phyloP scores from a whole-genome alignment of 1,284 basidiomycete genomes.

The Melampsora occidentalis region DNA sequence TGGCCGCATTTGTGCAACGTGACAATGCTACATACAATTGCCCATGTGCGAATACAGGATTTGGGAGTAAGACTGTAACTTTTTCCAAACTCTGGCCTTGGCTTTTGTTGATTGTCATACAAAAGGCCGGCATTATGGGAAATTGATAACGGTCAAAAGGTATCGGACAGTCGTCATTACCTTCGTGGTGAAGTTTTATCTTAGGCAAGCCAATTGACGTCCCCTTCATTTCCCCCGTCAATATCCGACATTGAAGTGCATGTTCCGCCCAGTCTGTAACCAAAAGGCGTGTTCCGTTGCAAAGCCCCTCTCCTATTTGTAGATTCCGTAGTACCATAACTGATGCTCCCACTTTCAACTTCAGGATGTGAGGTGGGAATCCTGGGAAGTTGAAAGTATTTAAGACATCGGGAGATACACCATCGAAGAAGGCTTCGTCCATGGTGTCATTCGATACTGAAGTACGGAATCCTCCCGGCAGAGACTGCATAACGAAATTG shows the following conservation, averaged over 20 bases:
- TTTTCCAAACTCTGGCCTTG: too few relatives aligned
- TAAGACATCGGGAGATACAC: not conserved
- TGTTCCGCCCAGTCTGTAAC: not conserved
- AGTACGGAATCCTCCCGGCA: too few relatives aligned
- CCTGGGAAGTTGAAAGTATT: not conserved
- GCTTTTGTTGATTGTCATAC: slow-evolving; percentile 57
- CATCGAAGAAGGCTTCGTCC: too few relatives aligned
- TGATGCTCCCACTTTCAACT: not conserved
- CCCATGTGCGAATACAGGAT: too few relatives aligned
- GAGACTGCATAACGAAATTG: too few relatives aligned
- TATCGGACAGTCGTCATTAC: slow-evolving; percentile 47
- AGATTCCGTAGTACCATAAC: not conserved
- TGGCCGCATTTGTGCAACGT: too few relatives aligned
- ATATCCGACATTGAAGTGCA: too few relatives aligned
- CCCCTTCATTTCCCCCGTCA: too few relatives aligned
- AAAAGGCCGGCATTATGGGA: slow-evolving; percentile 56
- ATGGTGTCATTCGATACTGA: too few relatives aligned
- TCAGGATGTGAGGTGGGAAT: not conserved
- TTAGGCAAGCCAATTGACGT: not conserved
- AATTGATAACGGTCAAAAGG: slow-evolving; percentile 54
- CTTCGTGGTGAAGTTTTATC: not conserved
- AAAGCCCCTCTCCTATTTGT: not conserved
- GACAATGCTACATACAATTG: too few relatives aligned
- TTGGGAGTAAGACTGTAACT: too few relatives aligned
- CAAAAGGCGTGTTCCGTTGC: not conserved